Evolutionary conservation across 2,329 filamentous ascomycete genomes (phyloP).

Genomic region (Xylaria sp.): DNA sequence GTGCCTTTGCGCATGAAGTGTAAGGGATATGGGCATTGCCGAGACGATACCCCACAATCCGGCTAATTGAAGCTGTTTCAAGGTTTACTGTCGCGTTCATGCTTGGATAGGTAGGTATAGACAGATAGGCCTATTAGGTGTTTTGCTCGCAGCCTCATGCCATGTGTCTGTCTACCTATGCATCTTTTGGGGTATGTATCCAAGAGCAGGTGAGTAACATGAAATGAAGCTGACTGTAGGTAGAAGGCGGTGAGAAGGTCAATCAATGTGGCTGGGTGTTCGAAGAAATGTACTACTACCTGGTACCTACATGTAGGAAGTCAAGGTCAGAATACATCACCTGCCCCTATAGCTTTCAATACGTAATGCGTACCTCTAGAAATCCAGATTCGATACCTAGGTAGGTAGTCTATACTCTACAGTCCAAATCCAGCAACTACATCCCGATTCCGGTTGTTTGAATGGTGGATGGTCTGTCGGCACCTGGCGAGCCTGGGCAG

Average conservation of each 20-base stretch:
- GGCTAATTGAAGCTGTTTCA: slow-evolving; percentile 34
- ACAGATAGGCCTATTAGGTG: not conserved
- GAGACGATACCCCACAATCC: slow-evolving; percentile 34
- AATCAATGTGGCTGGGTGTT: not conserved
- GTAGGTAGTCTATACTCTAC: not conserved
- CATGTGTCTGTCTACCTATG: slow-evolving; percentile 21
- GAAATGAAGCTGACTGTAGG: not conserved
- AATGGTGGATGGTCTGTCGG: slow-evolving; percentile 14
- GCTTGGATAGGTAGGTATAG: slow-evolving; percentile 13
- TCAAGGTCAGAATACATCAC: not conserved
- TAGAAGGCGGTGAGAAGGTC: slow-evolving; percentile 23
- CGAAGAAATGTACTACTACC: not conserved
- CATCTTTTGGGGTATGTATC: slow-evolving; percentile 1
- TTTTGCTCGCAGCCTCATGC: not conserved
- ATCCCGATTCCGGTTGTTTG: not conserved
- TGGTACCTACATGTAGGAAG: too few species aligned
- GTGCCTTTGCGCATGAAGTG: not conserved
- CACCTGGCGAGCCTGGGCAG: too few species aligned
- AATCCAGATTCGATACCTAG: too few species aligned
- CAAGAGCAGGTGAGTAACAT: not conserved
- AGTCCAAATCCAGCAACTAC: not conserved
- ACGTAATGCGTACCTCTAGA: not conserved
- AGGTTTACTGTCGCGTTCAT: slow-evolving; percentile 17
- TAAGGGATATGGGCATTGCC: slow-evolving; percentile 21
- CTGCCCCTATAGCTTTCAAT: not conserved